phyloP scores from a whole-genome alignment of 2,329 filamentous ascomycete genomes.

The Orbilia quercus region DNA sequence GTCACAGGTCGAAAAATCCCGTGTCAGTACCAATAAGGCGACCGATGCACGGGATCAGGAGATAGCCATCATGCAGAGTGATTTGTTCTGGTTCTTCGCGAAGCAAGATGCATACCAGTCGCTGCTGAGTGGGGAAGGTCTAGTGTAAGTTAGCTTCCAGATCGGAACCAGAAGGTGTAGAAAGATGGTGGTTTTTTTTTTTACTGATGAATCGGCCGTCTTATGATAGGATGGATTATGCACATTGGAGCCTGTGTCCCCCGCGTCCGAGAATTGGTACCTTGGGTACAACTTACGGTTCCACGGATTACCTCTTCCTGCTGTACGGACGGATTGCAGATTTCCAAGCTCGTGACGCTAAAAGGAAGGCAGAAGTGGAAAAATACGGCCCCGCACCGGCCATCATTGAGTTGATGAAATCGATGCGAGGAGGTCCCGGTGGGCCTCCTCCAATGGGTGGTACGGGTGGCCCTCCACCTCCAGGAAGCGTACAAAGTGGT shows the following conservation, averaged over 20 bases:
- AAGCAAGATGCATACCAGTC: constrained; percentile 95
- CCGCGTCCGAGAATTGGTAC: constrained; percentile 83
- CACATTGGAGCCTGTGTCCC: constrained; percentile 85
- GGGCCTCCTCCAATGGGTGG: constrained; percentile 33
- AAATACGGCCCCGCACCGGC: constrained; percentile 62
- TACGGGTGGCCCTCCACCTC: constrained; percentile 47
- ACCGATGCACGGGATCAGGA: constrained; percentile 71
- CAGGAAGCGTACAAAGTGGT: constrained; percentile 56
- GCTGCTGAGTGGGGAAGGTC: constrained; percentile 82
- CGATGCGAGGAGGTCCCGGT: constrained; percentile 63
- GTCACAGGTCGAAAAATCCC: constrained; percentile 40
- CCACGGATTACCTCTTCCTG: constrained; percentile 86
- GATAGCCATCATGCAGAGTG: constrained; percentile 81
- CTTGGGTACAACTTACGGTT: constrained; percentile 83
- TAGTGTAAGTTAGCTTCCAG: constrained; percentile 75
- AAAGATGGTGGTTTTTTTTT: constrained; percentile 2
- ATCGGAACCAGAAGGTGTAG: constrained; percentile 3
- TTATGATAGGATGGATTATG: constrained; percentile 76
- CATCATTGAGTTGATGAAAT: constrained; percentile 66
- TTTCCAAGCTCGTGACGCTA: constrained; percentile 80
- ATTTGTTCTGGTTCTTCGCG: constrained; percentile 94
- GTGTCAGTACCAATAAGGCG: constrained; percentile 60
- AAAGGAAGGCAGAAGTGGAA: constrained; percentile 78
- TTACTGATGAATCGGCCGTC: constrained; percentile 38
- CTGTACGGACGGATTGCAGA: constrained; percentile 81